Conservation (phyloP, 169 alveolate species). For the Babesia sp. region DNA sequence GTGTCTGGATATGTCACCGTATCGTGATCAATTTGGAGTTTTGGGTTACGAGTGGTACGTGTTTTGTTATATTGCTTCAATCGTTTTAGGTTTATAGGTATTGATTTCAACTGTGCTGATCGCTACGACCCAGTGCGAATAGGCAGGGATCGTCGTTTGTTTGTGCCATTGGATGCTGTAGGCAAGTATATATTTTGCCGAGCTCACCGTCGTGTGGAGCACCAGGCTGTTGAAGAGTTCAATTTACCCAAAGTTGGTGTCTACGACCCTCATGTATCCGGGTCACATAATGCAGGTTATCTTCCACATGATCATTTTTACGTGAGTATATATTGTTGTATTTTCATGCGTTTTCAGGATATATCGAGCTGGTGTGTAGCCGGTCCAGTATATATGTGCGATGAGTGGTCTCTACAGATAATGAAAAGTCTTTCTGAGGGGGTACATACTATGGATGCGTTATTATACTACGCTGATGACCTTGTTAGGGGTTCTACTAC, state of each 20-base stretch:
- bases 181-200: constrained; percentile 62
- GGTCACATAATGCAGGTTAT: constrained; percentile 27
- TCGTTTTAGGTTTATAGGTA: constrained; percentile 35
- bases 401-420: constrained; percentile 43
- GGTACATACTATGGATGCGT: constrained; percentile 1
- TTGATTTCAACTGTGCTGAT: constrained; percentile 37
- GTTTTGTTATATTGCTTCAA: not conserved
- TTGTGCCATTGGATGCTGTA: constrained; percentile 40
- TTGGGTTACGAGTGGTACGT: constrained; percentile 52
- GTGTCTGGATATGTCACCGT: constrained; percentile 59
- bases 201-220: constrained; percentile 55
- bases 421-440: constrained; percentile 30
- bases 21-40: constrained; percentile 43
- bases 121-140: constrained; percentile 47
- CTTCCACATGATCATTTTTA: constrained; percentile 33
- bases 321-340: not conserved
- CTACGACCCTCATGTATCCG: constrained; percentile 59
- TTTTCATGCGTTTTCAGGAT: constrained; percentile 6
- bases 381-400: constrained; percentile 52
- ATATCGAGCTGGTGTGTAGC: constrained; percentile 37
- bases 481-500: not conserved
- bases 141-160: not conserved
- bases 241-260: constrained; percentile 19
- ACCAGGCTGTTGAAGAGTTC: constrained; percentile 26
- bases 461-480: constrained; percentile 27